Conservation (phyloP, 2,329 filamentous ascomycete species). For the Orbilia oligospora region DNA sequence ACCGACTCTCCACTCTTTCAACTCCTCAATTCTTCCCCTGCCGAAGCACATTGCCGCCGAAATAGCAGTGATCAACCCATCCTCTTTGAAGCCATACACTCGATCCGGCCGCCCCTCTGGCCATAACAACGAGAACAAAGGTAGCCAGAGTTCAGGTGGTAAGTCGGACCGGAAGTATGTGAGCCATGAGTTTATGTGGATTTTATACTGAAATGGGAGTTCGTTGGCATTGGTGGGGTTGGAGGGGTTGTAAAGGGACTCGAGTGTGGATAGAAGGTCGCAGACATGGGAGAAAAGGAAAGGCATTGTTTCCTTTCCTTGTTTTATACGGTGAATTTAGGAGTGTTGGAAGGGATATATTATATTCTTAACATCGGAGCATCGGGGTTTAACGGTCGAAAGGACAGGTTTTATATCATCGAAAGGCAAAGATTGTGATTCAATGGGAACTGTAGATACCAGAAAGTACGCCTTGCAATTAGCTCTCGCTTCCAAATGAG, state of each 20-base stretch:
- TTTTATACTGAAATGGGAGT: constrained; percentile 42
- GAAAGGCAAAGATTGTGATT: background rate
- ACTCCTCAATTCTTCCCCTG: constrained; percentile 50
- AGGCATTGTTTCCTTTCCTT: constrained; percentile 46
- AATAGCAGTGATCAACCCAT: constrained; percentile 61
- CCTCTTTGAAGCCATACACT: constrained; percentile 62
- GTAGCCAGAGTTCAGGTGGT: constrained; percentile 53
- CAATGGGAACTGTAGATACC: background rate
- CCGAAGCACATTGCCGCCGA: constrained; percentile 61
- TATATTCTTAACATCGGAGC: background rate
- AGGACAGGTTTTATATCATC: constrained; percentile 5
- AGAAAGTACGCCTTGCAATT: constrained; percentile 15
- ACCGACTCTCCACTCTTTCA: constrained; percentile 60
- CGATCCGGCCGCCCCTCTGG: constrained; percentile 62
- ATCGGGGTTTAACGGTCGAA: background rate
- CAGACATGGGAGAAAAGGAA: constrained; percentile 62
- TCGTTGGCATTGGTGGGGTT: constrained; percentile 33
- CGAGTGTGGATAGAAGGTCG: constrained; percentile 62
- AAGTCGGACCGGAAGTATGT: constrained; percentile 61
- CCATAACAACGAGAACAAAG: constrained; percentile 62
- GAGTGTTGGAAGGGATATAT: background rate
- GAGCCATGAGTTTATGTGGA: constrained; percentile 62
- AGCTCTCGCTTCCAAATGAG: constrained; percentile 5
- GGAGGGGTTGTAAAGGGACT: constrained; percentile 45
- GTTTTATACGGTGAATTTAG: background rate